A percentile compares a stretch with the other conserved stretches of the same genome.
These are phyloP conservation scores for Phytophthora colocasiae DNA, from an alignment of 352 stramenopile genomes.

Conservation along the genomic window DNA sequence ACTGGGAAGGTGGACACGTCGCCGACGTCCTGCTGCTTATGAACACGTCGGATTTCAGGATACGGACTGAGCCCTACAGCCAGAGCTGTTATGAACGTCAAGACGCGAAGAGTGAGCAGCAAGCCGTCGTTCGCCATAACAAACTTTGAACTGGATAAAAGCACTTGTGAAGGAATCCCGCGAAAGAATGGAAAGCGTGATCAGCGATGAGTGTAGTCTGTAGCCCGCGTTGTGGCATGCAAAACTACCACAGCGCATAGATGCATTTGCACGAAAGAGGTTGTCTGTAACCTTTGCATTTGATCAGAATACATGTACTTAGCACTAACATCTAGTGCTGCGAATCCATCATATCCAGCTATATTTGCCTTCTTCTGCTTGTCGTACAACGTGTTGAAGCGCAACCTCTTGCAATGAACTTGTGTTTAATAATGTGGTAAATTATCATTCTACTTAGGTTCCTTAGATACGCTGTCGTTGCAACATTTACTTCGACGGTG, in stretches of 20 bases:
- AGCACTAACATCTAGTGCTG: too few relatives aligned
- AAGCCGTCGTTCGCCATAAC: conserved; percentile 4
- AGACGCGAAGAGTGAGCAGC: conserved; percentile 23
- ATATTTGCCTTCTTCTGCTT: too few relatives aligned
- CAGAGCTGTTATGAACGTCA: conserved; percentile 33
- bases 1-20: conserved; percentile 36
- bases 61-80: conserved; percentile 26
- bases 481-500: conserved; percentile 3
- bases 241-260: conserved; percentile 1
- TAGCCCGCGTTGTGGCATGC: conserved; percentile 2
- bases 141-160: background rate
- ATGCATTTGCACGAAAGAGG: too few relatives aligned
- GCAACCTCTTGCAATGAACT: too few relatives aligned
- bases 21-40: conserved; percentile 21
- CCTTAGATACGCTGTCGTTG: conserved; percentile 5
- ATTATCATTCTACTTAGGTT: conserved; percentile 10
- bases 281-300: background rate
- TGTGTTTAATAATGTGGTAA: too few relatives aligned
- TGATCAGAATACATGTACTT: background rate
- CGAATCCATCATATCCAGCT: too few relatives aligned
- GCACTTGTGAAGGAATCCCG: conserved; percentile 10
- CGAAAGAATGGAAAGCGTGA: conserved; percentile 20
- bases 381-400: background rate
- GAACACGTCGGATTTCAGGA: conserved; percentile 28
- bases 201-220: conserved; percentile 24